These are phyloP conservation scores for Clathrus columnatus DNA, from an alignment of 768 basidiomycete genomes.

Conservation along the genomic window DNA sequence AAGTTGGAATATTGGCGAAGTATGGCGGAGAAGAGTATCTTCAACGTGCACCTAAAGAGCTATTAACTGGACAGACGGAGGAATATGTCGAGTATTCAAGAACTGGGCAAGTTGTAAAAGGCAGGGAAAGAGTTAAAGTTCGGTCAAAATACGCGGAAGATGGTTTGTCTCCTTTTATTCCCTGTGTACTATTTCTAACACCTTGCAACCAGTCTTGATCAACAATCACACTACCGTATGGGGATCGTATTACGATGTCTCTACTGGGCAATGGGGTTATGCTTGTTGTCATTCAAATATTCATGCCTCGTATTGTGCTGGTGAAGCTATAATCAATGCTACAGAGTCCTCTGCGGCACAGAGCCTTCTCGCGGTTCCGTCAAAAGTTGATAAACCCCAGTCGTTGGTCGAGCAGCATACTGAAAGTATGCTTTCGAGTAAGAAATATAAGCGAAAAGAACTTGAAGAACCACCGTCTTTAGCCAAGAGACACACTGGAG, in stretches of 20 bases:
- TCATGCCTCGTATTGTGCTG: constrained; percentile 88
- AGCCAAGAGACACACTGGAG: constrained; percentile 71
- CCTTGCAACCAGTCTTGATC: constrained; percentile 50
- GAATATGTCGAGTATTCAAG: constrained; percentile 96
- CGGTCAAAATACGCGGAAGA: constrained; percentile 95
- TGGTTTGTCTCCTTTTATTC: constrained; percentile 42
- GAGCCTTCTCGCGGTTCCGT: constrained; percentile 44
- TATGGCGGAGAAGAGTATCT: constrained; percentile 95
- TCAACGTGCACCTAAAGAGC: constrained; percentile 80
- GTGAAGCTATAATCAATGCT: constrained; percentile 74
- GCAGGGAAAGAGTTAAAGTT: constrained; percentile 78
- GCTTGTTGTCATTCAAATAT: constrained; percentile 87
- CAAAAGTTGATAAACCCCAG: constrained; percentile 18
- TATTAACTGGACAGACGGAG: constrained; percentile 93
- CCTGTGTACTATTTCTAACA: not conserved
- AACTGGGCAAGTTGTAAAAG: constrained; percentile 84
- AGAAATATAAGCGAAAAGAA: constrained; percentile 24
- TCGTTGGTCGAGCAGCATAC: constrained; percentile 3
- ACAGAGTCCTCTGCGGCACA: constrained; percentile 66
- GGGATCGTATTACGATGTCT: constrained; percentile 88
- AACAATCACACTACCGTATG: constrained; percentile 96
- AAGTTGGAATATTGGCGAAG: constrained; percentile 81
- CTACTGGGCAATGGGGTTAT: constrained; percentile 79
- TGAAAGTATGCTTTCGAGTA: constrained; percentile 13
- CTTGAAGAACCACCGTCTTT: constrained; percentile 37